Conservation (phyloP, 2,329 filamentous ascomycete species). For the Xylaria sp. region DNA sequence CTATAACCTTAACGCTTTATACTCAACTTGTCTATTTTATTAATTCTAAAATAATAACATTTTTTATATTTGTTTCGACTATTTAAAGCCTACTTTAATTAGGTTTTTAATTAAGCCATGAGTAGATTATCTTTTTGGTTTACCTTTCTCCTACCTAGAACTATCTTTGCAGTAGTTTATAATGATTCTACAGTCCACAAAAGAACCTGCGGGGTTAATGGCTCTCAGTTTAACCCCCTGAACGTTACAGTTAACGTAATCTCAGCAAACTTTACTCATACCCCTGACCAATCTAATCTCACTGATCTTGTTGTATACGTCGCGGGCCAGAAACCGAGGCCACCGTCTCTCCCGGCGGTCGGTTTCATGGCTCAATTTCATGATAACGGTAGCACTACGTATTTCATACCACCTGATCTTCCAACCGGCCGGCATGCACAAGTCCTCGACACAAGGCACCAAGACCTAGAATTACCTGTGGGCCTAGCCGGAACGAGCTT, state of each 20-base stretch:
- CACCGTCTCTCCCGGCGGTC: constrained; percentile 3
- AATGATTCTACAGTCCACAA: no score
- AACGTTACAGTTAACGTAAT: constrained; percentile 1
- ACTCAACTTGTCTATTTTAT: no score
- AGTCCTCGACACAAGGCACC: constrained; percentile 6
- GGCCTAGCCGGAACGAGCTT: not conserved
- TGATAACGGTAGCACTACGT: constrained; percentile 1
- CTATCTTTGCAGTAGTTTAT: no score
- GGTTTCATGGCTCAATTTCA: constrained; percentile 4
- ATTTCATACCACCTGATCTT: constrained; percentile 8
- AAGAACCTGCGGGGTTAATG: no score
- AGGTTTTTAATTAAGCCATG: no score
- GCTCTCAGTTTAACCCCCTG: no score
- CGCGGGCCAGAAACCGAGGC: not conserved
- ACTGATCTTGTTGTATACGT: constrained; percentile 2
- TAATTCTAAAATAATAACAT: no score
- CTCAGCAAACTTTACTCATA: not conserved
- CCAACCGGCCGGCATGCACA: not conserved
- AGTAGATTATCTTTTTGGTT: no score
- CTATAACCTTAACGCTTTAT: no score
- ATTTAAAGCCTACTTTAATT: no score
- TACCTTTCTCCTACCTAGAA: no score
- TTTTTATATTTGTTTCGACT: no score
- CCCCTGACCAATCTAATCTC: constrained; percentile 4
- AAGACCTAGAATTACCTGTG: constrained; percentile 1